Conservation (phyloP, 164 flowering plant genomes). For the Liriodendron chinense region DNA sequence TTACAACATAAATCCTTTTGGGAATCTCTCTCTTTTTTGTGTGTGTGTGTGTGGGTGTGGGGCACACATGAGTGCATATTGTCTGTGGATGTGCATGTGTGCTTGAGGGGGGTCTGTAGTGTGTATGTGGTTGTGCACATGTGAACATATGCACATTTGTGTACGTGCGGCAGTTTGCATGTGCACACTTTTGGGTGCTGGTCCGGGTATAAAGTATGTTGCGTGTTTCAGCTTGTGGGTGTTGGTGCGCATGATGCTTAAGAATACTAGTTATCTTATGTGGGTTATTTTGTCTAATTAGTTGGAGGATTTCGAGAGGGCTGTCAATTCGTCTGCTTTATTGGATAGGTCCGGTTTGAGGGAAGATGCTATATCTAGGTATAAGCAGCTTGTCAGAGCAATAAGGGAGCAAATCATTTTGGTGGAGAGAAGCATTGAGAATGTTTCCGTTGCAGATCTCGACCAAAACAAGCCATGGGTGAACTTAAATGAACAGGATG, state of each 20-base stretch:
- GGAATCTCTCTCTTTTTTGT: not conserved
- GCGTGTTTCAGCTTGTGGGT: not conserved
- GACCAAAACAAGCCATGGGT: constrained; percentile 25
- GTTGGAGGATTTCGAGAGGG: constrained; percentile 62
- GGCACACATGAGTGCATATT: not conserved
- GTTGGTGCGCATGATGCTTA: not conserved
- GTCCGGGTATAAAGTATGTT: too few species aligned
- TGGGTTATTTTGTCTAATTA: constrained; percentile 13
- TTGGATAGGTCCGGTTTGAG: constrained; percentile 23
- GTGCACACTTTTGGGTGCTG: too few species aligned
- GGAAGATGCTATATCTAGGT: constrained; percentile 35
- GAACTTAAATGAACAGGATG: constrained; percentile 43
- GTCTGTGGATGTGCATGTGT: not conserved
- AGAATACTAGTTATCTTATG: not conserved
- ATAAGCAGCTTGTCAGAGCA: constrained; percentile 46
- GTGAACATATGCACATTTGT: too few species aligned
- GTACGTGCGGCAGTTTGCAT: too few species aligned
- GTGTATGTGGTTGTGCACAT: too few species aligned
- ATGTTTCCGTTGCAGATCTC: constrained; percentile 20
- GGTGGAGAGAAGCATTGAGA: constrained; percentile 33
- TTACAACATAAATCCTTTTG: not conserved
- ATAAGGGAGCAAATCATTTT: constrained; percentile 43
- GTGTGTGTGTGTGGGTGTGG: not conserved
- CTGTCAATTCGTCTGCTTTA: constrained; percentile 26
- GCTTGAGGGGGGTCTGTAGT: not conserved